Evolutionary conservation across 805 yeast species (phyloP), one percentile per base, ranked within the genome.

Genomic region (Sugiyamaella smithiae): DNA sequence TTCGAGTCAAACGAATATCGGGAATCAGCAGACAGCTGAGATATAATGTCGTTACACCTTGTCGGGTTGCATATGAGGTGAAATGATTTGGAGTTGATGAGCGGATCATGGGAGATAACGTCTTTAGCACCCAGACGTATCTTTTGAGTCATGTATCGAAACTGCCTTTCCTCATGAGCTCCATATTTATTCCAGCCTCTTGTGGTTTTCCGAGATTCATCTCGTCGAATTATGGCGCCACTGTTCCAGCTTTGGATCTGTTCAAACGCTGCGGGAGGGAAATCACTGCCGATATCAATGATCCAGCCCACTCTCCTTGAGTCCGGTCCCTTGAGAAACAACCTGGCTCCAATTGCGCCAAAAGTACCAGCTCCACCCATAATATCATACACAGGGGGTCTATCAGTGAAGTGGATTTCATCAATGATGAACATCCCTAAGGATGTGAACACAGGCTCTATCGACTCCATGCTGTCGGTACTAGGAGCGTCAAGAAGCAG

Each of bases 301-400:
- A 90, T 77, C 69, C 90, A 85, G 1, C 82, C 75, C n/a, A 82
- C 72, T 5, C 60, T 60, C 2, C 54, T 35, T 0, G 78, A 67
- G 17, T 64, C 50, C 0, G 59, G 49, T 0, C 78, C 74, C 6
- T 77, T 60, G 1, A 80, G 70, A 43, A 86, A 60, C 28, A 70
- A 70, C 20, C 90, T 69, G 0, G 88, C 81, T 0, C 97, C 97
- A 12, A 85, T 68, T 1, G 82, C 77, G 1, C 89, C 89, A 63
- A 77, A 90, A 0, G 91, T 78, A 0, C 95, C 97, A 1, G 90
- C 98, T 1, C 98, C 98, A 0, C 98, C 98, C 41, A 87, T 72
- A 5, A 90, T 73, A 61, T 86, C 64, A 36, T 51, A 53, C 58
- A 63, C 55, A 69, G 71, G 20, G 68, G 57, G 35, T 44, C 53